A percentile compares a stretch with the other conserved stretches of the same genome.
Conservation (phyloP, 495 filamentous ascomycete genomes). For the Lichenothelia convexa region DNA sequence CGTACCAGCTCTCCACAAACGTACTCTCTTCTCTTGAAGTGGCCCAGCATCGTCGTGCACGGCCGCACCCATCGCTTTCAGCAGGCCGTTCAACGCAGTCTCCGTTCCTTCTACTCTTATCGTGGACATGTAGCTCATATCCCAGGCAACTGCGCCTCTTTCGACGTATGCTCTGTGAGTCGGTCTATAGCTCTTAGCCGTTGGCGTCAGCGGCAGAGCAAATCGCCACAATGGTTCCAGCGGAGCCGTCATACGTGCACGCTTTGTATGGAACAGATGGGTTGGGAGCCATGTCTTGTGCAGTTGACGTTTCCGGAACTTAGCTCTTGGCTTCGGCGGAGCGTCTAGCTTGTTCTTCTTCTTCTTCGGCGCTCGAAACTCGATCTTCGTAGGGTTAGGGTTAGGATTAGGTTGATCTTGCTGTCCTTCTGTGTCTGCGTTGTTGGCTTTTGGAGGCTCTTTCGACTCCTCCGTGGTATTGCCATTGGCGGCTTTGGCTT, state of each 20-base stretch:
- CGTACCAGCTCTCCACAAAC: conserved; percentile 57
- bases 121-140: conserved; percentile 88
- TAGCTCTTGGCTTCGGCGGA: conserved; percentile 44
- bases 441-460: conserved; percentile 1
- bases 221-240: conserved; percentile 76
- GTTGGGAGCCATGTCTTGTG: conserved; percentile 92
- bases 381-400: not conserved
- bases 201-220: conserved; percentile 63
- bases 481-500: conserved; percentile 49
- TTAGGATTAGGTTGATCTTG: too few species aligned
- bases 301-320: conserved; percentile 68
- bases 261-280: conserved; percentile 83
- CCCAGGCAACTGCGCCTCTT: conserved; percentile 61
- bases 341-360: conserved; percentile 50
- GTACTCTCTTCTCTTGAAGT: conserved; percentile 36
- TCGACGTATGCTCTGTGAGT: conserved; percentile 67
- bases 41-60: conserved; percentile 26
- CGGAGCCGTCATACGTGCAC: conserved; percentile 68
- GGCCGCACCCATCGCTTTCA: conserved; percentile 41
- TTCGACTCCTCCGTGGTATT: conserved; percentile 23
- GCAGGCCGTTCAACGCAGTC: conserved; percentile 39
- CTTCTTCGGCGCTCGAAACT: conserved; percentile 15
- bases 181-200: conserved; percentile 71
- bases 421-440: not conserved
- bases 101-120: conserved; percentile 56